phyloP scores from a whole-genome alignment of 495 filamentous ascomycete genomes.

The Aspergillus asperescens region DNA sequence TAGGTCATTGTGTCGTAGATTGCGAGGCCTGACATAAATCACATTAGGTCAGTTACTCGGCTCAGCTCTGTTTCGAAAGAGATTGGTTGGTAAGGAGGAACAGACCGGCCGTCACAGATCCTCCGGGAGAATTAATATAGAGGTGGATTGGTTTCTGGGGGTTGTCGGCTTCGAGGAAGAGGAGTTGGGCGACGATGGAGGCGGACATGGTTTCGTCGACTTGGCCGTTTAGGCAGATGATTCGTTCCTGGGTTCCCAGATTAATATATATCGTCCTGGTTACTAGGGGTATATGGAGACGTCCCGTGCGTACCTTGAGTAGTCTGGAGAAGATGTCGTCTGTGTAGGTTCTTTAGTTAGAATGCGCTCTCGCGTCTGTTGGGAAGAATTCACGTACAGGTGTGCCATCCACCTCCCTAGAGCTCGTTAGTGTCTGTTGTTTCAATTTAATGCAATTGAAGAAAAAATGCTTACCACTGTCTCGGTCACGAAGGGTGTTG shows the following conservation, averaged over 20 bases:
- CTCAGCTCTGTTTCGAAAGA: not conserved
- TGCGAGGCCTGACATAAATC: constrained; percentile 57
- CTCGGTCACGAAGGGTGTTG: constrained; percentile 71
- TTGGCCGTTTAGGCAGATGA: constrained; percentile 87
- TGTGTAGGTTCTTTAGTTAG: constrained; percentile 30
- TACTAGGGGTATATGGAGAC: not conserved
- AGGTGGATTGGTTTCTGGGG: constrained; percentile 90
- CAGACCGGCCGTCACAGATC: constrained; percentile 79
- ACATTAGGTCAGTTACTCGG: constrained; percentile 2
- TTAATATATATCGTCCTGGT: not conserved
- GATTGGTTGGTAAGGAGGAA: not conserved
- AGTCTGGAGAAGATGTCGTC: constrained; percentile 82
- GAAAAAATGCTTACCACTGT: constrained; percentile 61
- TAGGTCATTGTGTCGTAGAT: constrained; percentile 99
- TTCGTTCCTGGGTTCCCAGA: constrained; percentile 62
- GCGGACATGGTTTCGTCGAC: constrained; percentile 87
- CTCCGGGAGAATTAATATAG: constrained; percentile 96
- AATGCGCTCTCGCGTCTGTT: not conserved
- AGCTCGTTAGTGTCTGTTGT: constrained; percentile 22
- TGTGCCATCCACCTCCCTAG: constrained; percentile 85
- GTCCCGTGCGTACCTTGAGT: constrained; percentile 56
- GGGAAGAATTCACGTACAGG: constrained; percentile 53
- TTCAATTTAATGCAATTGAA: not conserved
- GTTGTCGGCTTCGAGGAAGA: constrained; percentile 96
- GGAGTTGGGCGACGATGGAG: constrained; percentile 87